Evolutionary conservation across 2,329 filamentous ascomycete genomes (phyloP), one percentile per base, ranked within the genome.

Genomic region (Alternaria dauci): DNA sequence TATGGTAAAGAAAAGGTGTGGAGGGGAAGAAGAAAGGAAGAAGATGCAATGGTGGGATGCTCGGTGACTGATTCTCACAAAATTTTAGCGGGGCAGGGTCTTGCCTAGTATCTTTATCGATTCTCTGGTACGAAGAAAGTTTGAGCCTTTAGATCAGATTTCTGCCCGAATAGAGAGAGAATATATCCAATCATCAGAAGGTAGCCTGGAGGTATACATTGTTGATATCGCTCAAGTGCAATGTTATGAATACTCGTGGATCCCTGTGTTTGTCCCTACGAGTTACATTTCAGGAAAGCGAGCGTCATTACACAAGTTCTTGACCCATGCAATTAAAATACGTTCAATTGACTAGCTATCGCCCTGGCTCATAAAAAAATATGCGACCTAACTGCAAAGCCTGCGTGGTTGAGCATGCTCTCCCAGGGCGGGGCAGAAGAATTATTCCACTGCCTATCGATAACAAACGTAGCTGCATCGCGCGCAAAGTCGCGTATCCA

Each of bases 31-130:
- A 32, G 51, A 38, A 53, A 14, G 25, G 23, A 52, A 52, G 34
- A 8, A 52, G 34, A 8, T n/a, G 18, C 38, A 52, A 54, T 55
- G 23, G 53, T 51, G 44, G 58, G 62, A 61, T 59, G 58, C 34
- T 56, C 20, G 38, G 59, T 72, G 64, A 70, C 57, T 68, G 58
- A 71, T 59, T 68, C 61, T 55, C 56, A 53, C 34, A 38, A 62
- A 63, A 50, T 56, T 60, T 39, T 50, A 39, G 38, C 42, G 36
- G 47, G 53, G 38, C 34, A 38, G 34, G 34, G 34, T 38, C 34
- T 16, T 36, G 30, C 20, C 42, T 55, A 38, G 34, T 18, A 38
- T 38, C 34, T 38, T n/a, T 16, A 38, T 38, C 6, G 34, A 14
- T n/a, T 16, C 34, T 16, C 18, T 32, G 44, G n/a, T 16, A 47